Conservation (phyloP, 2,329 filamentous ascomycete species). For the Trichoderma pleuroti region DNA sequence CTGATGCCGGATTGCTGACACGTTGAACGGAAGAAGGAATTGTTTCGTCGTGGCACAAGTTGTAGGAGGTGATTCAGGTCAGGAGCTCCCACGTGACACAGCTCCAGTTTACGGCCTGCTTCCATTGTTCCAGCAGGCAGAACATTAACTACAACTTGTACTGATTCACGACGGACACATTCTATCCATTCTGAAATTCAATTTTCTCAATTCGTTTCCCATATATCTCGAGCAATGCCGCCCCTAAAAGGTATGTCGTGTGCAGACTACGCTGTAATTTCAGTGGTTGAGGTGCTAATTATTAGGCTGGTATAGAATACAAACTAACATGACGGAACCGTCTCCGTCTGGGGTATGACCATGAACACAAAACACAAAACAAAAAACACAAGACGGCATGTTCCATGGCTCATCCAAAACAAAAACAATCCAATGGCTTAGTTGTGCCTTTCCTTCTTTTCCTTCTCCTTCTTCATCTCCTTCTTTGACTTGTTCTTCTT, state of each 20-base stretch:
- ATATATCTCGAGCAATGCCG: background rate
- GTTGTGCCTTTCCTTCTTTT: background rate
- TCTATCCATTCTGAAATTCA: background rate
- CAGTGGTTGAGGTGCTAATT: background rate
- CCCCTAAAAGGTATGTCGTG: background rate
- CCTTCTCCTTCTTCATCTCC: background rate
- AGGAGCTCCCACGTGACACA: slow-evolving; percentile 20
- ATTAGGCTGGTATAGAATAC: background rate
- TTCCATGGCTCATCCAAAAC: slow-evolving; percentile 7
- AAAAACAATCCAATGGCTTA: background rate
- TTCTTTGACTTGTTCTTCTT: slow-evolving; percentile 1
- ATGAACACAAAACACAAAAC: background rate
- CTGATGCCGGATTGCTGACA: background rate
- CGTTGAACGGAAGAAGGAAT: background rate
- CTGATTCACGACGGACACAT: background rate
- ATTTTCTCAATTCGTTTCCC: accelerated
- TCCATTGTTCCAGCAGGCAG: background rate
- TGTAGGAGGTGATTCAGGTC: slow-evolving; percentile 11
- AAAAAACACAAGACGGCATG: background rate
- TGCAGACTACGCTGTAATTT: background rate
- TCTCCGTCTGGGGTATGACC: background rate
- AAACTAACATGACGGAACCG: background rate
- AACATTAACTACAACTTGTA: background rate
- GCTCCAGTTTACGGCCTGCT: slow-evolving; percentile 3
- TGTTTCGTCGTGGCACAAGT: background rate